Conservation (phyloP, 495 filamentous ascomycete species). For the Alectoria sarmentosa region DNA sequence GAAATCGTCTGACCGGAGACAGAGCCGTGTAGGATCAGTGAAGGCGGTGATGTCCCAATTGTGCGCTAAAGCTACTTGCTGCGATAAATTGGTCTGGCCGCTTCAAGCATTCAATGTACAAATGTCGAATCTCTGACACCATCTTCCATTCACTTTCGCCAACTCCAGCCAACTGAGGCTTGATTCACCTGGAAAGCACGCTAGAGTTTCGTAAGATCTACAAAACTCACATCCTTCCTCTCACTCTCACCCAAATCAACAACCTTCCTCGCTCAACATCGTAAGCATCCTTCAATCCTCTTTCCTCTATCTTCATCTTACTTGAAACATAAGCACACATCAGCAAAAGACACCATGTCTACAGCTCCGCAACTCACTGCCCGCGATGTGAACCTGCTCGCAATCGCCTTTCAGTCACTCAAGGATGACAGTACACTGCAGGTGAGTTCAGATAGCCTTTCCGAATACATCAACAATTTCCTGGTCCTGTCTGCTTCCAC, state of each 20-base stretch:
- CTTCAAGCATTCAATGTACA: background rate
- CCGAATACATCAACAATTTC: background rate
- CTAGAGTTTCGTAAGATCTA: background rate
- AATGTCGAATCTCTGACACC: background rate
- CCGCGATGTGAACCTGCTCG: background rate
- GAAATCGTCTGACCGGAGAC: background rate
- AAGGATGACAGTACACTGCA: background rate
- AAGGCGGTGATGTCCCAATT: too few relatives aligned
- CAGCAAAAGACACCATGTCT: background rate
- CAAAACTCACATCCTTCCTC: background rate
- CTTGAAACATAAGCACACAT: too few relatives aligned
- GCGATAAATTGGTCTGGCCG: background rate
- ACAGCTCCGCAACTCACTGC: background rate
- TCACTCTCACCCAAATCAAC: background rate
- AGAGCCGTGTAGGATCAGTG: background rate
- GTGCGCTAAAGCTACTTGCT: background rate
- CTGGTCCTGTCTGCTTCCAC: background rate
- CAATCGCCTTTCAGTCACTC: slow-evolving; percentile 4
- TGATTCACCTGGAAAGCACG: background rate
- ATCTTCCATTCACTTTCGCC: background rate
- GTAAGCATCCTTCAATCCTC: background rate
- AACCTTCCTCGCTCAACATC: background rate
- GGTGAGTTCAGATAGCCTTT: background rate
- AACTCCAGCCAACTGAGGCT: background rate
- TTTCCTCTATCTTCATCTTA: background rate